Conservation (phyloP, 768 basidiomycete genomes). For the Collybia sordida region DNA sequence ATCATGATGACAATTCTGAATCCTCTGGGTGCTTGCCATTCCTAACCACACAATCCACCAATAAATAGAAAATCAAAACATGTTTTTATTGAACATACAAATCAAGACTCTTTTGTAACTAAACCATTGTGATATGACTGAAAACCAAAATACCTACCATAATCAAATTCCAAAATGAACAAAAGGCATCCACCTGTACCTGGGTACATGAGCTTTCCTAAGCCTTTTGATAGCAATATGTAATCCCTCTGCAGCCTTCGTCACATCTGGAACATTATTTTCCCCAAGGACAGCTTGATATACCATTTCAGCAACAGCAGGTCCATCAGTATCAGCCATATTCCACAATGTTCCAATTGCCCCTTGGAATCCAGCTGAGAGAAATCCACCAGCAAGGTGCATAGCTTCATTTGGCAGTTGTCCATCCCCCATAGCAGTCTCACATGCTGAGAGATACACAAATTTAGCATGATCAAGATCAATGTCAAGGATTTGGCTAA, state of each 20-base stretch:
- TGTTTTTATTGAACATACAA: too few species aligned
- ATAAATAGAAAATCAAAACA: too few species aligned
- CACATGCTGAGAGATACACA: slow-evolving; percentile 39
- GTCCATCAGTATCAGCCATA: slow-evolving; percentile 31
- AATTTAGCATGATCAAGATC: slow-evolving; percentile 19
- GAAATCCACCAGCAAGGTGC: slow-evolving; percentile 35
- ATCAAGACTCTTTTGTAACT: too few species aligned
- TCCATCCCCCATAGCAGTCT: slow-evolving; percentile 31
- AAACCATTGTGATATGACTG: too few species aligned
- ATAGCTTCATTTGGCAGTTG: slow-evolving; percentile 18
- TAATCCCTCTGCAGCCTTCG: not conserved
- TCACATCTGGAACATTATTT: not conserved
- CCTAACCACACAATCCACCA: too few species aligned
- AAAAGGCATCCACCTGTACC: slow-evolving; percentile 3
- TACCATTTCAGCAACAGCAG: slow-evolving; percentile 20
- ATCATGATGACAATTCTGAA: too few species aligned
- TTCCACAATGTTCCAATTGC: slow-evolving; percentile 40
- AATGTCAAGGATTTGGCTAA: slow-evolving; percentile 13
- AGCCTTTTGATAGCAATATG: not conserved
- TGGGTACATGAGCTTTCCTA: not conserved
- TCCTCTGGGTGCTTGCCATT: too few species aligned
- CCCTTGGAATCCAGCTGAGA: slow-evolving; percentile 17
- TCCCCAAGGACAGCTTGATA: not conserved
- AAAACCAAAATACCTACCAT: too few species aligned
- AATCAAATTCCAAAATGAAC: slow-evolving; percentile 5